Conservation (phyloP, 2,329 filamentous ascomycete genomes). For the Penicillium sp. region DNA sequence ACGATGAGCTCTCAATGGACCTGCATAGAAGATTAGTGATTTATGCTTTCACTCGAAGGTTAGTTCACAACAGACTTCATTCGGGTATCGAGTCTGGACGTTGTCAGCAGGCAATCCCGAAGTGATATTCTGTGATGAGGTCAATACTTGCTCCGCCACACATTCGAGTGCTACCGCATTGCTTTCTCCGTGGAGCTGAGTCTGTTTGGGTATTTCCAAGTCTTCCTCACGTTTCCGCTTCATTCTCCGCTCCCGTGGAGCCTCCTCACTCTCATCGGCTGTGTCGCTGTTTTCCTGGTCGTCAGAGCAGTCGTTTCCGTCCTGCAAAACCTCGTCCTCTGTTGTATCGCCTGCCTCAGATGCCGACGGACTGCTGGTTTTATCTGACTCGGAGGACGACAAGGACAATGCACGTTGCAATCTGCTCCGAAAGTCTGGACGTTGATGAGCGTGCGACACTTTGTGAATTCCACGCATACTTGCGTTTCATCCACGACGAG, state of each 20-base stretch:
- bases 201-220: not conserved
- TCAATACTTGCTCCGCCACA: not conserved
- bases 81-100: not conserved
- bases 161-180: not conserved
- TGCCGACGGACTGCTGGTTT: not conserved
- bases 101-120: not conserved
- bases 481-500: not conserved
- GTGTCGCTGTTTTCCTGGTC: not conserved
- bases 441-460: not conserved
- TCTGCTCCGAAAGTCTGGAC: not conserved
- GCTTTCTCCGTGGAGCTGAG: not conserved
- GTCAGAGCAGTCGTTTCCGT: not conserved
- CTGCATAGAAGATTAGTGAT: too few relatives aligned
- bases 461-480: not conserved
- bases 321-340: not conserved
- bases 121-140: not conserved
- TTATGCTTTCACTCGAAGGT: too few relatives aligned
- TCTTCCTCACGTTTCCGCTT: not conserved
- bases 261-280: not conserved
- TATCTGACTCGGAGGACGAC: slow-evolving; percentile 1
- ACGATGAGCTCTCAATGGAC: too few relatives aligned
- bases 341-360: not conserved
- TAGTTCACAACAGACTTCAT: too few relatives aligned
- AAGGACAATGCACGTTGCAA: too few relatives aligned
- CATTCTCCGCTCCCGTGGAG: not conserved